A percentile compares a stretch with the other conserved stretches of the same genome.
Conservation (phyloP, 345 rosid species). For the Brassica napus region DNA sequence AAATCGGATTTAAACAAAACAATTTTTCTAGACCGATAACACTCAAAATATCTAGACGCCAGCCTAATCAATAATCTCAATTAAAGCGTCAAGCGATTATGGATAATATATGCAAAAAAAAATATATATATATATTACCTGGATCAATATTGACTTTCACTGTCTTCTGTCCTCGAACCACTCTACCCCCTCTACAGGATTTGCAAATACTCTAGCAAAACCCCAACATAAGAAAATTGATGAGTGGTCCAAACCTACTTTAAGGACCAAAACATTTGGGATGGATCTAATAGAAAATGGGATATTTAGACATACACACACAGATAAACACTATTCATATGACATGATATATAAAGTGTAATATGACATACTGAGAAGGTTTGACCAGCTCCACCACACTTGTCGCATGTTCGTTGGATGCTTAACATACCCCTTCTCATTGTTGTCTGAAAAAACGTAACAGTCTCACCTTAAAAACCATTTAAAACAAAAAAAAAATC, state of each 20-base stretch:
- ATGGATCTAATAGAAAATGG: not conserved
- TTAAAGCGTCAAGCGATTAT: too few species aligned
- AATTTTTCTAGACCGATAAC: too few species aligned
- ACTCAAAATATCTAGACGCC: too few species aligned
- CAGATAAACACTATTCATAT: not conserved
- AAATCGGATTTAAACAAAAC: too few species aligned
- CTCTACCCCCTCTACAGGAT: conserved; percentile 81
- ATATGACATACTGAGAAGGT: conserved; percentile 62
- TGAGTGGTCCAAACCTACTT: conserved; percentile 17
- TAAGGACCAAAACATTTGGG: conserved; percentile 7
- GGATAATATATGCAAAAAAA: not conserved
- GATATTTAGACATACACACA: conserved; percentile 4
- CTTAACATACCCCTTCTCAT: conserved; percentile 67
- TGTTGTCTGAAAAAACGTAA: conserved; percentile 24
- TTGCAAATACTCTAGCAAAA: conserved; percentile 79
- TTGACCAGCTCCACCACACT: conserved; percentile 84
- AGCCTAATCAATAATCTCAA: too few species aligned
- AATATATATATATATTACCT: conserved; percentile 45
- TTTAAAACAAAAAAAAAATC: not conserved
- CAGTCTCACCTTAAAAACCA: conserved; percentile 6
- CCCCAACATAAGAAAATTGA: conserved; percentile 17
- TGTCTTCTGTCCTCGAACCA: conserved; percentile 75
- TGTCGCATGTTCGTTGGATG: conserved; percentile 69
- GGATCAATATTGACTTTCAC: conserved; percentile 80
- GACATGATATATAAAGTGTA: not conserved